Base-by-base conservation (phyloP, 768 basidiomycete species). In the Suillus tomentosus region DNA sequence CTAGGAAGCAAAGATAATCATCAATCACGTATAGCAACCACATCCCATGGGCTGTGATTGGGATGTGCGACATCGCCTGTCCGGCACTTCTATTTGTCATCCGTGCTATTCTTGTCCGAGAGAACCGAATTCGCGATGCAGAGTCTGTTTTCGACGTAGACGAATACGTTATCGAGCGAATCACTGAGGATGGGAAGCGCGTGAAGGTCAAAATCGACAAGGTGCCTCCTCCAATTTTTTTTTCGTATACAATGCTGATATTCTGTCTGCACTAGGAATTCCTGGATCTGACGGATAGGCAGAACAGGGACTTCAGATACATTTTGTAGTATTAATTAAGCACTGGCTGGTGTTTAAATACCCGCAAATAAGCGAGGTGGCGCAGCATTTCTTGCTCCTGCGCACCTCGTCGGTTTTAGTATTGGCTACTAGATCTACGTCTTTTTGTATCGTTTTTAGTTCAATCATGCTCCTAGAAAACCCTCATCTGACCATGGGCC, bases 101-200 rank as follows among this genome's bases (percentile, higher is more conserved):
- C 22, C 48, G 48, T 48, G 48, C 48, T 22, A n/a, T 48, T 7
- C 48, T 48, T 13, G 13, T 24, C 48, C 22, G 48, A 13, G 48
- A 48, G 22, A 48, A 48, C 22, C 48, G 48, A 48, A 48, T 48
- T 13, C 48, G 48, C 3, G 48, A 48, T 48, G 48, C 48, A 24
- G 22, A 48, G 48, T 22, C 22, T 14, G 48, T 48, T 24, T 22
- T 14, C 13, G 48, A 24, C 5, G 13, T 22, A 48, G n/a, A 48
- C 24, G 48, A 48, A 48, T 48, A 48, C 11, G 48, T 48, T 24
- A 24, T 48, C 48, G 48, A 48, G 48, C 48, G 48, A 48, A 24
- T 48, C 48, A 24, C 22, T 14, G 48, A 48, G 48, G 48, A 48
- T 24, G 48, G 48, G 48, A 24, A 48, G 13, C 22, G 22, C 24